A percentile compares a stretch with the other conserved stretches of the same genome.
Conservation (phyloP, 2,329 filamentous ascomycete genomes). For the Clarireedia monteithiana region DNA sequence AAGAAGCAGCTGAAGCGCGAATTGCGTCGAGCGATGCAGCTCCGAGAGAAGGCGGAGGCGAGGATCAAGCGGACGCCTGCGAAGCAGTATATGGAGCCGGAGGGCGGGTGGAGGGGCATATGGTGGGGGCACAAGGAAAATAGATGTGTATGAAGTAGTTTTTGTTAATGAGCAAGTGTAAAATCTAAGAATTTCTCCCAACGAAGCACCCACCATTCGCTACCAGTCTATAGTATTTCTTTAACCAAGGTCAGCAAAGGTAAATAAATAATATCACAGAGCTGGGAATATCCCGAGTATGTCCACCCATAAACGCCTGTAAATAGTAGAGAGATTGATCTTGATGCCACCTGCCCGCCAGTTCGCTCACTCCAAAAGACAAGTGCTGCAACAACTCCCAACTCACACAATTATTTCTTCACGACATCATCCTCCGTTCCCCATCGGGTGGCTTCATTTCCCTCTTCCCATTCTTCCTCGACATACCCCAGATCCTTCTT, state of each 20-base stretch:
- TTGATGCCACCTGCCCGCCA: neutral
- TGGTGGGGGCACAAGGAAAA: neutral
- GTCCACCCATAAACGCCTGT: no score
- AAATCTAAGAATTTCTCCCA: no score
- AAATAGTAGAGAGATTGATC: no score
- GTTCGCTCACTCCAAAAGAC: neutral
- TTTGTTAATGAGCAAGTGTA: neutral
- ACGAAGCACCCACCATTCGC: no score
- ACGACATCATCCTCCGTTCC: slow-evolving; percentile 40
- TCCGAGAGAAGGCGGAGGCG: neutral
- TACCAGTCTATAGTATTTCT: no score
- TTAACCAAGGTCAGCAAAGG: no score
- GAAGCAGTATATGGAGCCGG: neutral
- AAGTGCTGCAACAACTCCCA: neutral
- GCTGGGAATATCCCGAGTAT: no score
- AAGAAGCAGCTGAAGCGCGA: neutral
- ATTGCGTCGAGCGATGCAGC: neutral
- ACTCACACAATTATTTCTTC: neutral
- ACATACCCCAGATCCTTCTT: slow-evolving; percentile 81
- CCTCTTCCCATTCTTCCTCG: slow-evolving; percentile 75
- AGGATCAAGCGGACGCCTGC: neutral
- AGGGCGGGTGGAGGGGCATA: neutral
- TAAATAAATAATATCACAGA: no score
- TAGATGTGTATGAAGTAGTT: neutral
- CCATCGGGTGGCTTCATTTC: slow-evolving; percentile 81